Conservation (phyloP, 768 basidiomycete species). For the Leccinum incarnatum region DNA sequence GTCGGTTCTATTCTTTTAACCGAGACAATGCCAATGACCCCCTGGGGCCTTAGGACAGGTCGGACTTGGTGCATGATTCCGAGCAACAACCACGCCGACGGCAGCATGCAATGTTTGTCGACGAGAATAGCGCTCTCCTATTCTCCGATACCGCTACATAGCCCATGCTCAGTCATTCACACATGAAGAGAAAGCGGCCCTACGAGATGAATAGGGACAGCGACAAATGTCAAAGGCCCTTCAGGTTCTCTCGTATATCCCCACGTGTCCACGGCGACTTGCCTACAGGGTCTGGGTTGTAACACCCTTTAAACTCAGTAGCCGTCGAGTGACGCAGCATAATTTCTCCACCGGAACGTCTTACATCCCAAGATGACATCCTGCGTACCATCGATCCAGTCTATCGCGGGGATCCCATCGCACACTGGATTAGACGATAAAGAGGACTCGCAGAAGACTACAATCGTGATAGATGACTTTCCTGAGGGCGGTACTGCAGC, state of each 20-base stretch:
- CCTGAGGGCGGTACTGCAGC: constrained; percentile 30
- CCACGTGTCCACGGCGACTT: neutral
- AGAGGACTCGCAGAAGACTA: neutral
- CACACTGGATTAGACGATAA: neutral
- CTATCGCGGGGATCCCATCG: neutral
- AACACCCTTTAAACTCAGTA: neutral
- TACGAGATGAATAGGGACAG: neutral
- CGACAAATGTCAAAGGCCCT: neutral
- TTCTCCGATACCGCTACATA: neutral
- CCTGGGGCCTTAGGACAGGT: neutral
- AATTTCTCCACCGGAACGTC: neutral
- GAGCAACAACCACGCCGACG: neutral
- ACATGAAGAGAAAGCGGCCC: neutral
- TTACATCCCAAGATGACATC: constrained; percentile 4
- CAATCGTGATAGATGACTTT: constrained; percentile 9
- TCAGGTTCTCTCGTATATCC: neutral
- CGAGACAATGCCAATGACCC: neutral
- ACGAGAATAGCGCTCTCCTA: neutral
- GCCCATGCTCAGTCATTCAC: neutral
- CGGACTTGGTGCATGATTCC: neutral
- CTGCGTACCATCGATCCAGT: constrained; percentile 2
- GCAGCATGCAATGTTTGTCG: neutral
- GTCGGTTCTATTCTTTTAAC: neutral
- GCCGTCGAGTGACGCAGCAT: neutral
- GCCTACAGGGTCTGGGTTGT: neutral